These are phyloP conservation scores for Urtica urens DNA, from an alignment of 306 rosid species.

Conservation along the genomic window DNA sequence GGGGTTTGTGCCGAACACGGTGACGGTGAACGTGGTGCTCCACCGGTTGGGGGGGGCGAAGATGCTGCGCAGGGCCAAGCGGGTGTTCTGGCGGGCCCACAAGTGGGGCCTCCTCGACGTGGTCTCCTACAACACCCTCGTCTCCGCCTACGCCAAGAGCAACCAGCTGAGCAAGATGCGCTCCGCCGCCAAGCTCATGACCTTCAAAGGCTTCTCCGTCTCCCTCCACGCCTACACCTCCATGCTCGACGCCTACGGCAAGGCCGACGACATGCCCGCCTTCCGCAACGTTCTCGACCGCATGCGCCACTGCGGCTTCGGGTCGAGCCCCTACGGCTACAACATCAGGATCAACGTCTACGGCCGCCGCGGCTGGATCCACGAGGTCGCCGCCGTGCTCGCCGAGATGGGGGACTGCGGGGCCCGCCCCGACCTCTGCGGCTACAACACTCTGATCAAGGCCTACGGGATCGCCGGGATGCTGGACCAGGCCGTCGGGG, in stretches of 20 bases:
- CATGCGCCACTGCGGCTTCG: constrained; percentile 57
- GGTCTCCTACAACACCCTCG: constrained; percentile 75
- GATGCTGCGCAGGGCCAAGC: constrained; percentile 63
- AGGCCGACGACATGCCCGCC: constrained; percentile 59
- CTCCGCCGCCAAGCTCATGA: constrained; percentile 46
- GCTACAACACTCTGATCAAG: constrained; percentile 85
- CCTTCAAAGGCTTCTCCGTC: constrained; percentile 73
- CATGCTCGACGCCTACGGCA: constrained; percentile 87
- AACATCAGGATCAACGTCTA: constrained; percentile 79
- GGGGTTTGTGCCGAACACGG: constrained; percentile 54
- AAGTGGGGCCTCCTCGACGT: constrained; percentile 59
- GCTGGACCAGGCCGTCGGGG: constrained; percentile 74
- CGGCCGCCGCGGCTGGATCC: constrained; percentile 86
- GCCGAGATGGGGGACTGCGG: constrained; percentile 59
- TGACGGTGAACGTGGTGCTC: constrained; percentile 71
- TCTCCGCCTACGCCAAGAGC: constrained; percentile 64
- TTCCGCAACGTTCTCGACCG: constrained; percentile 50
- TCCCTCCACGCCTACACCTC: constrained; percentile 84
- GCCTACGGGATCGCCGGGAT: constrained; percentile 91
- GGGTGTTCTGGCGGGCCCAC: constrained; percentile 61
- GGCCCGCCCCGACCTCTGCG: constrained; percentile 60
- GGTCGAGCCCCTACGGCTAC: constrained; percentile 68
- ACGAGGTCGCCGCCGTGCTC: constrained; percentile 54
- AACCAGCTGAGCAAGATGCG: constrained; percentile 68
- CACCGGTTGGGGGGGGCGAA: constrained; percentile 70